Evolutionary conservation across 2,329 filamentous ascomycete genomes (phyloP), one percentile per base, ranked within the genome.

Genomic region (Phaeomoniella chlamydospora): DNA sequence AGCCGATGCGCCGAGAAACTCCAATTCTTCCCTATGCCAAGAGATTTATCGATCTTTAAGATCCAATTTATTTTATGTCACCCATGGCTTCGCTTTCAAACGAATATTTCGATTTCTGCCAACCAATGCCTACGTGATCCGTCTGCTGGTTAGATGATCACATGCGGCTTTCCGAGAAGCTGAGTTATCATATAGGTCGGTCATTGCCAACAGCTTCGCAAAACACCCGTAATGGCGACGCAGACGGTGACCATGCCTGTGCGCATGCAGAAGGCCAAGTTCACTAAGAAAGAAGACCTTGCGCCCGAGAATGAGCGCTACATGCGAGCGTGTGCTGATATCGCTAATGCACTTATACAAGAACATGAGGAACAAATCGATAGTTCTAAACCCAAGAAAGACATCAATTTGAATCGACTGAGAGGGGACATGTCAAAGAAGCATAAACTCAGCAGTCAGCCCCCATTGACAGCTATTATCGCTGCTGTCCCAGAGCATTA

Each of bases 401-500:
- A 98, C 57, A 72, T 96, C 59, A 98, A 98, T 55, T 70, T 98
- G 49, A 98, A 98, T 59, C 70, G 76, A 39, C 61, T 98, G 45
- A 78, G 90, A 32, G 77, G 83, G 37, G 87, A 87, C 53, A 75
- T 94, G 42, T 74, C 90, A 32, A 93, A 90, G 64, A 96, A 94
- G 64, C 86, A 96, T 64, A 81, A 77, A 55, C 67, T 98, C 41
- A 80, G 76, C 56, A 85, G 76, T 42, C 83, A 93, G 47, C 90
- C 90, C 18, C 85, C 92, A 16, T 65, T 98, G 44, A 96, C 88
- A 5, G 88, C 90, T 41, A 98, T 98, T 53, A 96, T 98, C 53
- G 85, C 90, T 37, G 90, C 90, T 6, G 88, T 98, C 22, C 92
- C 92, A n/a, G 90, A 98, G 56, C 87, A 96, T 57, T 94, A 96